Conservation (phyloP, 2,329 filamentous ascomycete genomes). For the Talaromyces atroroseus region DNA sequence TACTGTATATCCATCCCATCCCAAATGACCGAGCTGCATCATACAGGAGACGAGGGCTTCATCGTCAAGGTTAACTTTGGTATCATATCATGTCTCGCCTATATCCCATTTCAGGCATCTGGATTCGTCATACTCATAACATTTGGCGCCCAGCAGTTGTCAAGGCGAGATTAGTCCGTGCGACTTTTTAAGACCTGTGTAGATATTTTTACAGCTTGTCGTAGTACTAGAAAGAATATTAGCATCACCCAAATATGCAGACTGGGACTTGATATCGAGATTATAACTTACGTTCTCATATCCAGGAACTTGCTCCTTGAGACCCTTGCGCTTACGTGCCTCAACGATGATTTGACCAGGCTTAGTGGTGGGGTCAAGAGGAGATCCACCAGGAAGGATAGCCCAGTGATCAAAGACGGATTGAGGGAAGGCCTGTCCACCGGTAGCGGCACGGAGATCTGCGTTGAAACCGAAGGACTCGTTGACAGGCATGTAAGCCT, state of each 20-base stretch:
- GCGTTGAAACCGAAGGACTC: slow-evolving; percentile 99
- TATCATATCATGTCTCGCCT: slow-evolving; percentile 16
- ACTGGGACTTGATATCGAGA: background rate
- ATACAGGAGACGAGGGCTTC: slow-evolving; percentile 12
- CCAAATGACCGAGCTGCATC: slow-evolving; percentile 13
- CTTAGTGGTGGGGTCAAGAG: slow-evolving; percentile 76
- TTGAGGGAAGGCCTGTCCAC: slow-evolving; percentile 98
- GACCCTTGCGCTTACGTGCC: slow-evolving; percentile 99
- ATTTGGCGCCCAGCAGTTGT: slow-evolving; percentile 31
- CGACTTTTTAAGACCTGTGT: slow-evolving; percentile 25
- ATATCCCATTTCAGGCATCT: slow-evolving; percentile 17
- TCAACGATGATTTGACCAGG: slow-evolving; percentile 75
- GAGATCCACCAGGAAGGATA: slow-evolving; percentile 86
- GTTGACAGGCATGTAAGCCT: slow-evolving; percentile 93
- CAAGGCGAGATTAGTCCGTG: slow-evolving; percentile 36
- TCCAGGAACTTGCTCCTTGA: slow-evolving; percentile 91
- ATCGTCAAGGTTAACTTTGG: slow-evolving; percentile 15
- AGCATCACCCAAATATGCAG: slow-evolving; percentile 23
- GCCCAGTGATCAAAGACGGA: slow-evolving; percentile 99
- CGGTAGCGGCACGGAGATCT: slow-evolving; percentile 88
- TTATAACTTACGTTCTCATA: slow-evolving; percentile 80
- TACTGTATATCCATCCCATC: slow-evolving; percentile 23
- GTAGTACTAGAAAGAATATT: slow-evolving; percentile 68
- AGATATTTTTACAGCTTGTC: slow-evolving; percentile 81
- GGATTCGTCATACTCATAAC: slow-evolving; percentile 42